Base-by-base conservation (phyloP, 768 basidiomycete genomes). In the Agaricus subrufescens region DNA sequence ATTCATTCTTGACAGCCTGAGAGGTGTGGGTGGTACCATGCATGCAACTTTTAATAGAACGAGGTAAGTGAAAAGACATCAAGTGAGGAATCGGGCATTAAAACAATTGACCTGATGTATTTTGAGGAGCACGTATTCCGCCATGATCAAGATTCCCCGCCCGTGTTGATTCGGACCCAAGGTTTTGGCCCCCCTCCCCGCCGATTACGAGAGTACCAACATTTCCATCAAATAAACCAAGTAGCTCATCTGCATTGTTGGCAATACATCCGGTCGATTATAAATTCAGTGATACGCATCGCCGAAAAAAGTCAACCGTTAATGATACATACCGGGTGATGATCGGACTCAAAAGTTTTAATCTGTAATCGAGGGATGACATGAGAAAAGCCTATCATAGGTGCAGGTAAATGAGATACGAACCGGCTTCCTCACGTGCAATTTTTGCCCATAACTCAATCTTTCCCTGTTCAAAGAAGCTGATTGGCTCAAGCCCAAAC, bases 401-500 rank as follows among this genome's bases (percentile, higher is more conserved):
- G 34, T 38, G 34, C 23, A 43, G 8, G 8, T n/a, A 39, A 15
- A 12, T 27, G 8, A 30, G 42, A 34, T 25, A 73, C 79, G 50
- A 65, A 91, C 89, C 63, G 92, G 72, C 71, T 92, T 91, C 53
- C 89, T 74, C 0, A 86, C 87, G 56, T 86, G 84, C 39, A 93
- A 68, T 3, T 89, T 75, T 57, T 86, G 82, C 1, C 89, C 86
- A 66, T 90, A 91, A 65, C 83, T 86, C 60, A 93, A 67, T 10
- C 90, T 75, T 66, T 92, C 91, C 50, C 92, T 82, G 63, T 91
- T 90, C 49, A 85, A 77, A 31, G 87, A 89, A 58, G 92, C 87
- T 2, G 87, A 83, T 65, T 91, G 89, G 62, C 86, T 87, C 46
- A 92, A 73, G 19, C 19, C 19, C 19, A 8, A 92, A 79, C 19